A percentile compares a stretch with the other conserved stretches of the same genome.
Evolutionary conservation across 2,329 filamentous ascomycete species (phyloP).

Genomic region (Emericellopsis cladophorae): DNA sequence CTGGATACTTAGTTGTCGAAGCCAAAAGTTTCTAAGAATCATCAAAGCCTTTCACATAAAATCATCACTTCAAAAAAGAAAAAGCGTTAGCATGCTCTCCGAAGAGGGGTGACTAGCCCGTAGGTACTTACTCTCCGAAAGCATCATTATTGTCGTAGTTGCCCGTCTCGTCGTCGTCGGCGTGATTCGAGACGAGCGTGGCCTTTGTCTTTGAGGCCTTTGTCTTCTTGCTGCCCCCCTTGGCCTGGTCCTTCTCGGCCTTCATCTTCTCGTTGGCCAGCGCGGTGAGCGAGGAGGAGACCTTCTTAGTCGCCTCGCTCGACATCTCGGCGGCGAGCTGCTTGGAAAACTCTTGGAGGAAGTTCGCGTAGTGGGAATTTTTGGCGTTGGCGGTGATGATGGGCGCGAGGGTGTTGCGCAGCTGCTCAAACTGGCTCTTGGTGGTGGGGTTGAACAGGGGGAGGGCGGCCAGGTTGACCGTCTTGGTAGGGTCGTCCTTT

Average conservation of each 20-base stretch:
- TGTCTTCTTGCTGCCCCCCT: conserved; percentile 79
- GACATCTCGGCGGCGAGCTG: conserved; percentile 76
- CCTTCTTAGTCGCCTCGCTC: conserved; percentile 94
- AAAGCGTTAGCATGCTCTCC: background rate
- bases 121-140: conserved; percentile 49
- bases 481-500: conserved; percentile 58
- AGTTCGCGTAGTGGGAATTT: conserved; percentile 82
- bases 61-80: conserved; percentile 30
- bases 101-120: conserved; percentile 30
- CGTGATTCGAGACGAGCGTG: conserved; percentile 55
- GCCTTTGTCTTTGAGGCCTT: conserved; percentile 96
- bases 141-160: conserved; percentile 69
- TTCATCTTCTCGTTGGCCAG: conserved; percentile 96
- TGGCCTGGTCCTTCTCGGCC: conserved; percentile 90
- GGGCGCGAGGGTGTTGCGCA: conserved; percentile 69
- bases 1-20: no score
- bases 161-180: conserved; percentile 54
- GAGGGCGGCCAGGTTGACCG: conserved; percentile 69
- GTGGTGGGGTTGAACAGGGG: conserved; percentile 81
- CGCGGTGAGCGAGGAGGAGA: conserved; percentile 75
- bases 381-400: conserved; percentile 63
- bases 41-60: conserved; percentile 49
- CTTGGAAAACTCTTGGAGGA: conserved; percentile 85
- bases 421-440: conserved; percentile 71
- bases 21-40: background rate